Conservation (phyloP, 2,329 filamentous ascomycete species). For the Sclerotinia trifoliorum region DNA sequence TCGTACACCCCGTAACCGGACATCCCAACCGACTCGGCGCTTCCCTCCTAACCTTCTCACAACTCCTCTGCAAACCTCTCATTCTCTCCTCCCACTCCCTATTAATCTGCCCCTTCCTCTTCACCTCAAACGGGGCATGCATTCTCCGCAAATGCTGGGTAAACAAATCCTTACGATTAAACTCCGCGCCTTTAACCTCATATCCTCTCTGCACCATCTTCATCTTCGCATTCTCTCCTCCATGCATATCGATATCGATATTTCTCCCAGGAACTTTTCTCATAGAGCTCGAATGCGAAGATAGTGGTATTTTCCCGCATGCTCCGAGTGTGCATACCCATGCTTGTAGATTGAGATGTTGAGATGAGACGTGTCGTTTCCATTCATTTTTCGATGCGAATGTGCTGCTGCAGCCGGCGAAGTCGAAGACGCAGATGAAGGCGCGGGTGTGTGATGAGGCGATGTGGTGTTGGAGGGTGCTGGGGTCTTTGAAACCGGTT, state of each 20-base stretch:
- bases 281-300: conserved; percentile 8
- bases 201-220: background rate
- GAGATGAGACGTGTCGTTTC: conserved; percentile 82
- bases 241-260: conserved; percentile 23
- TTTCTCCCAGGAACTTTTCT: conserved; percentile 16
- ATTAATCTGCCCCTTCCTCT: conserved; percentile 42
- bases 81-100: conserved; percentile 54
- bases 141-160: conserved; percentile 85
- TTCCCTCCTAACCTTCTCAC: conserved; percentile 58
- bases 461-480: conserved; percentile 49
- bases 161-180: conserved; percentile 91
- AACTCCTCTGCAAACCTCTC: conserved; percentile 55
- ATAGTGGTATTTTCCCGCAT: conserved; percentile 33
- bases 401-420: conserved; percentile 69
- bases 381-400: conserved; percentile 90
- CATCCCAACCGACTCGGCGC: conserved; percentile 62
- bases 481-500: conserved; percentile 48
- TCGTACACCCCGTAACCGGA: conserved; percentile 58
- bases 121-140: conserved; percentile 59
- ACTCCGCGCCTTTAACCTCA: conserved; percentile 43
- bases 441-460: conserved; percentile 52
- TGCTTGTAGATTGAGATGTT: conserved; percentile 73
- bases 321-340: conserved; percentile 63
- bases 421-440: conserved; percentile 75
- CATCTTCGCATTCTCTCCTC: no score